A percentile compares a stretch with the other conserved stretches of the same genome.
Evolutionary conservation across 208 protist species (phyloP).

Genomic region (Trichomonas gallinae): DNA sequence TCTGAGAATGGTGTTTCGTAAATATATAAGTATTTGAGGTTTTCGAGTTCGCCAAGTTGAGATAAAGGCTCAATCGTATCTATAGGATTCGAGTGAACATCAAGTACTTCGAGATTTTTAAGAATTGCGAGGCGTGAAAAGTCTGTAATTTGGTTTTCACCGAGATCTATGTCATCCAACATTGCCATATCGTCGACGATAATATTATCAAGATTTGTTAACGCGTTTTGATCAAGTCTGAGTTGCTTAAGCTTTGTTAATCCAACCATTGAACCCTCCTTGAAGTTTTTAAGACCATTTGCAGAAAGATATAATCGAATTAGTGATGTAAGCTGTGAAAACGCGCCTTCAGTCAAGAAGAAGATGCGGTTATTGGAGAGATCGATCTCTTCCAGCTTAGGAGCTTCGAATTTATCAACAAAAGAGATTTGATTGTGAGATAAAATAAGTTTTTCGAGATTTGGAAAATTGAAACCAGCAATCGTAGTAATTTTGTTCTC

Average conservation of each 20-base stretch:
- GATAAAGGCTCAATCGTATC: neutral
- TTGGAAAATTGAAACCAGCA: neutral
- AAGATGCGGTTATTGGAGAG: neutral
- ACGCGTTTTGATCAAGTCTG: neutral
- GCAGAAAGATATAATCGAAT: neutral
- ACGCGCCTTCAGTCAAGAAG: neutral
- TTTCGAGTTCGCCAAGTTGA: neutral
- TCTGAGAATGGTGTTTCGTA: neutral
- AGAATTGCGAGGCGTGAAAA: neutral
- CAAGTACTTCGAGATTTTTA: neutral
- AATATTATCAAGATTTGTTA: neutral
- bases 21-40: neutral
- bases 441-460: neutral
- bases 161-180: neutral
- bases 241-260: neutral
- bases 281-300: neutral
- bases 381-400: neutral
- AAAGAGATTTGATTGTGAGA: neutral
- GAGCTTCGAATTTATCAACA: neutral
- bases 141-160: neutral
- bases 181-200: neutral
- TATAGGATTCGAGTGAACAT: neutral
- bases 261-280: neutral
- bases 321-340: neutral
- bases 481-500: neutral